phyloP scores from a whole-genome alignment of 495 filamentous ascomycete species.

The Talaromyces adpressus region DNA sequence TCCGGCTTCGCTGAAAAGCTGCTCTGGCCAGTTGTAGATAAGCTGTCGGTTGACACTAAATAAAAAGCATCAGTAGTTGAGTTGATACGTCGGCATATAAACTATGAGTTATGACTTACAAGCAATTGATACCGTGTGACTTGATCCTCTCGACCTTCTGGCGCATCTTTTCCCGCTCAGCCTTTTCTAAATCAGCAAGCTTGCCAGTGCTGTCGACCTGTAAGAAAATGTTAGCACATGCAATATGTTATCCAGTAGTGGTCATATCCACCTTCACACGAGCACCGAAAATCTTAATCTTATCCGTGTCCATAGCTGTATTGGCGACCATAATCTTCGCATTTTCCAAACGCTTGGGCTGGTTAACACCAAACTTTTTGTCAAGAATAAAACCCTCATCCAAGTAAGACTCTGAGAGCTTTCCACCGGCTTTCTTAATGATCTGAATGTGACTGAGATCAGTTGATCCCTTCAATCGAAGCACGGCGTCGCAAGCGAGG shows the following conservation, averaged over 20 bases:
- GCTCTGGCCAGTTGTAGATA: conserved; percentile 99
- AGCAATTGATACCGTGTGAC: conserved; percentile 98
- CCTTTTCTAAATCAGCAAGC: conserved; percentile 93
- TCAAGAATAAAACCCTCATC: conserved; percentile 98
- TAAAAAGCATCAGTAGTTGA: background rate
- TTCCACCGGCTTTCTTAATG: conserved; percentile 98
- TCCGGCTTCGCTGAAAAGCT: conserved; percentile 94
- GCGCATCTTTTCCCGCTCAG: conserved; percentile 98
- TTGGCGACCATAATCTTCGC: conserved; percentile 97
- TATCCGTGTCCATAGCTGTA: conserved; percentile 98
- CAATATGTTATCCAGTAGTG: background rate
- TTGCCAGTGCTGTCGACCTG: conserved; percentile 75
- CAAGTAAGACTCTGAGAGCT: conserved; percentile 92
- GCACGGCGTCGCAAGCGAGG: conserved; percentile 86
- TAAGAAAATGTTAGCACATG: background rate
- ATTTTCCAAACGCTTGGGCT: conserved; percentile 94
- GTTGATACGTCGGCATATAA: background rate
- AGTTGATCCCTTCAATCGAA: conserved; percentile 83
- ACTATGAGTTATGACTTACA: conserved; percentile 23
- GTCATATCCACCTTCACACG: conserved; percentile 61
- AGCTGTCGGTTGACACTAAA: conserved; percentile 81
- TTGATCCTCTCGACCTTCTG: conserved; percentile 98
- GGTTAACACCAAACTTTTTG: conserved; percentile 98
- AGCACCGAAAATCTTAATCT: conserved; percentile 98
- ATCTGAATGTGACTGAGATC: conserved; percentile 98